These are phyloP conservation scores for Malassezia arunalokei DNA, from an alignment of 1,284 basidiomycete genomes.

Conservation along the genomic window DNA sequence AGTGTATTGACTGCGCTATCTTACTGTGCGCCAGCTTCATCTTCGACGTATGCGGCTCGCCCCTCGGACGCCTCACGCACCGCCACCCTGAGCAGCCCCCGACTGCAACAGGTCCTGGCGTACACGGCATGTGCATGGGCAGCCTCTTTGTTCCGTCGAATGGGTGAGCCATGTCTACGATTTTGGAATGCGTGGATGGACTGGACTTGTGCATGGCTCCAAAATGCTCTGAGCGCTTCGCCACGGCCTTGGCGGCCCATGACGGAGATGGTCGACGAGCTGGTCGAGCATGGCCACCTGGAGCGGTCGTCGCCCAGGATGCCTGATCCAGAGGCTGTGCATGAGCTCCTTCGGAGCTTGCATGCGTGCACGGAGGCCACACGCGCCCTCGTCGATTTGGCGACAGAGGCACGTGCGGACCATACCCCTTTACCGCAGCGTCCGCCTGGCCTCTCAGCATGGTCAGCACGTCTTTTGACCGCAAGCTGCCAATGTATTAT, in stretches of 20 bases:
- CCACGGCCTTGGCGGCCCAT: neutral
- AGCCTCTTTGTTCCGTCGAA: neutral
- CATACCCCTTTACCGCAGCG: neutral
- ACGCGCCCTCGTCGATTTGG: neutral
- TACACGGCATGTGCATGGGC: neutral
- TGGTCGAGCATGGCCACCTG: neutral
- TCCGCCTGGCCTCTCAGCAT: conserved; percentile 3
- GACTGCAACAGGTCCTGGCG: conserved; percentile 11
- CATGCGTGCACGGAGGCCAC: neutral
- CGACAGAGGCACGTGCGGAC: neutral
- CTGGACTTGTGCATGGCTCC: conserved; percentile 7
- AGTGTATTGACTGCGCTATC: conserved; percentile 7
- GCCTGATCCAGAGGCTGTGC: neutral
- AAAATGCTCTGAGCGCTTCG: conserved; percentile 3
- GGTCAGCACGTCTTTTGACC: neutral
- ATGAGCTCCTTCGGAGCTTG: conserved; percentile 1
- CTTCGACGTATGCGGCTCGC: neutral
- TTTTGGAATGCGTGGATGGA: conserved; percentile 16
- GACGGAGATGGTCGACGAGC: conserved; percentile 3
- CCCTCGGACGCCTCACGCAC: neutral
- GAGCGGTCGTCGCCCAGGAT: neutral
- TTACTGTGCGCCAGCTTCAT: conserved; percentile 14
- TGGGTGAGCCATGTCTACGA: conserved; percentile 4
- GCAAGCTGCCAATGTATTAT: conserved; percentile 5
- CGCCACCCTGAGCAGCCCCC: conserved; percentile 2